phyloP scores from a whole-genome alignment of 2,329 filamentous ascomycete species.

The Fusarium gaditjirri region DNA sequence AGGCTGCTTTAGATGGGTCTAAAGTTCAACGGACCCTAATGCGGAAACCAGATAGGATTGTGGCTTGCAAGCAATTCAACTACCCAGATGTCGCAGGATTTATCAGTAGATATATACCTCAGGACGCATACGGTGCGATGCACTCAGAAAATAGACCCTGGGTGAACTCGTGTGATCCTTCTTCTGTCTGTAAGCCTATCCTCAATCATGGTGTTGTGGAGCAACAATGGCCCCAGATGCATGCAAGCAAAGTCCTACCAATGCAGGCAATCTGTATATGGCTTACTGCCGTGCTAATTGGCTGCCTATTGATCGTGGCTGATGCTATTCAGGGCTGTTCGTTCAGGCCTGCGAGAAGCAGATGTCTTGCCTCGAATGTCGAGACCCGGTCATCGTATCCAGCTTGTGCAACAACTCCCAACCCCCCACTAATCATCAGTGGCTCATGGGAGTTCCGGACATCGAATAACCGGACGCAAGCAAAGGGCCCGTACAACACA shows the following conservation, averaged over 20 bases:
- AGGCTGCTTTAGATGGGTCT: slow-evolving; percentile 30
- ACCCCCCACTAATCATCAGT: background rate
- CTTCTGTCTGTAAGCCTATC: slow-evolving; percentile 11
- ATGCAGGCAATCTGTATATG: slow-evolving; percentile 14
- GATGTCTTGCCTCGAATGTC: slow-evolving; percentile 15
- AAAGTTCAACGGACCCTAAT: slow-evolving; percentile 33
- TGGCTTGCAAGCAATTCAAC: slow-evolving; percentile 27
- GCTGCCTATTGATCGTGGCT: slow-evolving; percentile 11
- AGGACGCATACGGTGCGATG: slow-evolving; percentile 27
- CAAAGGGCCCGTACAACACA: slow-evolving; percentile 5
- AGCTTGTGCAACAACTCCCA: slow-evolving; percentile 22
- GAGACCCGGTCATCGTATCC: slow-evolving; percentile 19
- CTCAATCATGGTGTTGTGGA: slow-evolving; percentile 32
- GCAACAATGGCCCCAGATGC: slow-evolving; percentile 22
- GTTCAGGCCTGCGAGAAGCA: slow-evolving; percentile 17
- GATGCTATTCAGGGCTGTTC: slow-evolving; percentile 23
- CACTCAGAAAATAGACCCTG: slow-evolving; percentile 1
- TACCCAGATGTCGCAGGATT: background rate
- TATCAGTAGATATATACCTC: slow-evolving; percentile 33
- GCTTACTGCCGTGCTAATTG: slow-evolving; percentile 13
- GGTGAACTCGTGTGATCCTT: slow-evolving; percentile 8
- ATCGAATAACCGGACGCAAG: background rate
- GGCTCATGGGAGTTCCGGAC: background rate
- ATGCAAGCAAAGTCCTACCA: slow-evolving; percentile 24
- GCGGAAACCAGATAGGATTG: slow-evolving; percentile 31